Evolutionary conservation across 2,329 filamentous ascomycete genomes (phyloP), one percentile per base, ranked within the genome.

Genomic region (Orbilia javanica): DNA sequence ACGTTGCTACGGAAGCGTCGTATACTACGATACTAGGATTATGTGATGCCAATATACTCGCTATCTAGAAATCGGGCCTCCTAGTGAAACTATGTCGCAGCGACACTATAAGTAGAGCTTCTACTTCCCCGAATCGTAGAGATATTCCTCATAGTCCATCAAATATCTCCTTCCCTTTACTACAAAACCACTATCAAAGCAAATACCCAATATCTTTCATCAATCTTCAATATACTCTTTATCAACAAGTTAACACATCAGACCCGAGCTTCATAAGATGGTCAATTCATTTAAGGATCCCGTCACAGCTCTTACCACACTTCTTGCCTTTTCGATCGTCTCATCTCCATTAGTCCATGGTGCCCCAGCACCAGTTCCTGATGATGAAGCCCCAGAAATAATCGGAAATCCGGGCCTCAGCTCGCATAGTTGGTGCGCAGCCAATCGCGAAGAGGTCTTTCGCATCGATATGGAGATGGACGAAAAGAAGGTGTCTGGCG

Each of bases 361-460:
- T 8, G 46, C 36, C 20, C 50, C 70, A 62, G 18, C 46, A 27
- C 48, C 70, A 63, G 13, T 62, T 15, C 69, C 69, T 4, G 55
- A 71, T 31, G 57, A 71, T 48, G 53, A 36, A 4, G 22, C 11
- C 4, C n/a, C 29, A 4, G 15, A 18, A 6, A 8, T 20, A 20
- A 39, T 74, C 0, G 70, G 63, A 1, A 68, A 60, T 44, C 70
- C 50, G 4, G 70, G 63, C 13, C 39, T 48, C 20, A 74, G 70
- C 10, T 18, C 62, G 7, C 50, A 74, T 20, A 67, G 63, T 20
- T 74, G 70, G 70, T 68, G 70, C 15, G 34, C 18, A n/a, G 60
- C 22, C 0, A 64, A 64, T 13, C 36, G 60, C 8, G 22, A 64
- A 31, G 42, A 48, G 7, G 60, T 48, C 18, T 64, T 64, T 15